Percentiles rank a stretch among this genome's conserved stretches.
Conservation (phyloP, 768 basidiomycete genomes). For the Auriscalpium vulgare region DNA sequence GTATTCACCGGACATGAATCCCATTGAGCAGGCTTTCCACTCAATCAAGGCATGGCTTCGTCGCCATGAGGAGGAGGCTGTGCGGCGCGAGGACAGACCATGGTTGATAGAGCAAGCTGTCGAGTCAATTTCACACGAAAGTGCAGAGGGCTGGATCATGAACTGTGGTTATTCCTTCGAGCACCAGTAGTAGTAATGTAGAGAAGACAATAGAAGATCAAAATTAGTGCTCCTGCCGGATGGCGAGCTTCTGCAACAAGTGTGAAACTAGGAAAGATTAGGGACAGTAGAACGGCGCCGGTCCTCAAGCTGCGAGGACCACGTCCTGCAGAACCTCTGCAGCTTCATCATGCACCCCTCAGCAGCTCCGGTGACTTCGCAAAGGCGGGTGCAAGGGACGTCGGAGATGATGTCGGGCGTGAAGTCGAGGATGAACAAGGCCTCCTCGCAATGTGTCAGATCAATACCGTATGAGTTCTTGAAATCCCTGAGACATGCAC, state of each 20-base stretch:
- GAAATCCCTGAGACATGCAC: background rate
- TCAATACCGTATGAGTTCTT: background rate
- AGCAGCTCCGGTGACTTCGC: constrained; percentile 9
- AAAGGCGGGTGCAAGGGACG: constrained; percentile 10
- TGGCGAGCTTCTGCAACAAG: background rate
- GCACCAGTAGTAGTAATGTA: background rate
- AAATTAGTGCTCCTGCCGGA: no score
- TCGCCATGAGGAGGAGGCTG: constrained; percentile 13
- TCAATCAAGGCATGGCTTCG: constrained; percentile 25
- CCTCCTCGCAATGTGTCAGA: background rate
- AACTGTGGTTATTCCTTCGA: background rate
- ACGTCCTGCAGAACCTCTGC: constrained; percentile 9
- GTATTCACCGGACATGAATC: constrained; percentile 30
- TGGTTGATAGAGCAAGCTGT: constrained; percentile 11
- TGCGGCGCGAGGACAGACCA: constrained; percentile 2
- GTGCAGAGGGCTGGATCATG: constrained; percentile 1
- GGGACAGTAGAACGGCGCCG: background rate
- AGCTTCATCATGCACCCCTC: constrained; percentile 15
- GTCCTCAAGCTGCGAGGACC: constrained; percentile 8
- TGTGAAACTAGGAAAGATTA: background rate
- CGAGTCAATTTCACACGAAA: background rate
- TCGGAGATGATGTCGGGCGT: constrained; percentile 17
- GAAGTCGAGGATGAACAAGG: background rate
- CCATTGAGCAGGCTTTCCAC: constrained; percentile 28
- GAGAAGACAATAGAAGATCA: background rate